Percentiles rank a stretch among this genome's conserved stretches.
Evolutionary conservation across 176 grass and related monocot species (phyloP).

Genomic region (Avena atlantica): DNA sequence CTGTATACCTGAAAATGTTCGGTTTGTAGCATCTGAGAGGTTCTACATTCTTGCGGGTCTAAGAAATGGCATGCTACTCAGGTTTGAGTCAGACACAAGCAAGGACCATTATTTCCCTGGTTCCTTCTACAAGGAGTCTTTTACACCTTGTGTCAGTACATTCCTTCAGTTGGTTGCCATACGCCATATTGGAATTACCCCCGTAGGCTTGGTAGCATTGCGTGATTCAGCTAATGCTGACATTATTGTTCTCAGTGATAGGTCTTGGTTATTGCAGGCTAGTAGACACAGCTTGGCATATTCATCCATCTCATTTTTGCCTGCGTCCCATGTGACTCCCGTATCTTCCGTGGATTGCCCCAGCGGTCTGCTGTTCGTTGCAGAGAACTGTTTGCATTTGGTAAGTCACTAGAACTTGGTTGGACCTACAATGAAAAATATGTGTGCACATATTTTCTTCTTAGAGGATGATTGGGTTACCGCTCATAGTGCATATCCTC

Average conservation of each 20-base stretch:
- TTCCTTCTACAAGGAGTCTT: slow-evolving; percentile 49
- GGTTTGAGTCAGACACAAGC: slow-evolving; percentile 70
- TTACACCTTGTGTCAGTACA: slow-evolving; percentile 48
- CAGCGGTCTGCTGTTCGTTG: slow-evolving; percentile 89
- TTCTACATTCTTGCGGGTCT: slow-evolving; percentile 88
- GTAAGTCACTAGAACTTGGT: slow-evolving; percentile 51
- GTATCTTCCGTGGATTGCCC: slow-evolving; percentile 89
- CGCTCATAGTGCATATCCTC: background rate
- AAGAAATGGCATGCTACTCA: slow-evolving; percentile 97
- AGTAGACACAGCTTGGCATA: slow-evolving; percentile 92
- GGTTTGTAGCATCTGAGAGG: slow-evolving; percentile 75
- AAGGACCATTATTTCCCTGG: slow-evolving; percentile 46
- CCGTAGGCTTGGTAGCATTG: slow-evolving; percentile 75
- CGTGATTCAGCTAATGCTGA: slow-evolving; percentile 80
- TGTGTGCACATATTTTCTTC: background rate
- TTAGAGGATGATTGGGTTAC: background rate
- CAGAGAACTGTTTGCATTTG: slow-evolving; percentile 96
- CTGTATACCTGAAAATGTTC: slow-evolving; percentile 95
- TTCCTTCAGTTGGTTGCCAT: slow-evolving; percentile 83
- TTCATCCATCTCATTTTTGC: slow-evolving; percentile 91
- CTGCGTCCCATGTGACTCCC: slow-evolving; percentile 91
- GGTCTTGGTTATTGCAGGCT: slow-evolving; percentile 88
- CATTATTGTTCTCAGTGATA: slow-evolving; percentile 91
- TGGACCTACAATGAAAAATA: slow-evolving; percentile 24
- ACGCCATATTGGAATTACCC: slow-evolving; percentile 92